These are phyloP conservation scores for Hericium alpestre DNA, from an alignment of 768 basidiomycete species.

Conservation along the genomic window DNA sequence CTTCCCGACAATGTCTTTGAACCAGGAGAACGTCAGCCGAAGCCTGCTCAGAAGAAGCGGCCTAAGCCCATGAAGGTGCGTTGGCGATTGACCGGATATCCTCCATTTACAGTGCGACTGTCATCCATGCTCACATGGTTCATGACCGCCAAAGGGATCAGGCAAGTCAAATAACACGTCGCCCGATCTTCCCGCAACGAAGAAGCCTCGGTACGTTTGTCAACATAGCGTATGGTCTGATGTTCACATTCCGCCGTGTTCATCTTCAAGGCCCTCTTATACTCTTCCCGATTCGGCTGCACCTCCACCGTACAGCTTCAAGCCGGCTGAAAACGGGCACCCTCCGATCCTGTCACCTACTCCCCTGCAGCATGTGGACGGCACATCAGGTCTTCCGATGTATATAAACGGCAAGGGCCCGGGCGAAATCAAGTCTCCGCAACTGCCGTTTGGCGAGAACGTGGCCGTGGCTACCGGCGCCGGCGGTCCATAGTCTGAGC, in stretches of 20 bases:
- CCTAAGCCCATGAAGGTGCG: constrained; percentile 52
- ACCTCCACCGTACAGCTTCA: neutral
- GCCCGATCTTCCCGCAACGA: constrained; percentile 11
- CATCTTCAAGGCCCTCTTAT: constrained; percentile 10
- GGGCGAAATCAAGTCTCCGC: constrained; percentile 46
- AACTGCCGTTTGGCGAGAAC: constrained; percentile 53
- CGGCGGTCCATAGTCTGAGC: constrained; percentile 16
- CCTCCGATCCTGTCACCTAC: constrained; percentile 12
- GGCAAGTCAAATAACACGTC: constrained; percentile 10
- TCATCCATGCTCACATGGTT: neutral
- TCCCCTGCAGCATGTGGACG: constrained; percentile 26
- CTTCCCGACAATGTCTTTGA: constrained; percentile 81
- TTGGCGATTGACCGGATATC: constrained; percentile 4
- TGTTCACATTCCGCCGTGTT: too few species aligned
- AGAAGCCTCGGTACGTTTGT: constrained; percentile 13
- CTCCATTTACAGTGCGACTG: neutral
- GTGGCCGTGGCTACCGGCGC: constrained; percentile 41
- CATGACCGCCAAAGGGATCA: constrained; percentile 1
- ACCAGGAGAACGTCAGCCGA: constrained; percentile 66
- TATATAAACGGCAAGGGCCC: constrained; percentile 33
- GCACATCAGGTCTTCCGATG: constrained; percentile 20
- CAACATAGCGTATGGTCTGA: too few species aligned
- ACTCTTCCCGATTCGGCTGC: constrained; percentile 3
- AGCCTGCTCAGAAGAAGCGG: constrained; percentile 55
- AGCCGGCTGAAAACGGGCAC: constrained; percentile 8